Percentiles rank a stretch among this genome's conserved stretches.
phyloP scores from a whole-genome alignment of 768 basidiomycete species.

The Sporobolomyces pararoseus region DNA sequence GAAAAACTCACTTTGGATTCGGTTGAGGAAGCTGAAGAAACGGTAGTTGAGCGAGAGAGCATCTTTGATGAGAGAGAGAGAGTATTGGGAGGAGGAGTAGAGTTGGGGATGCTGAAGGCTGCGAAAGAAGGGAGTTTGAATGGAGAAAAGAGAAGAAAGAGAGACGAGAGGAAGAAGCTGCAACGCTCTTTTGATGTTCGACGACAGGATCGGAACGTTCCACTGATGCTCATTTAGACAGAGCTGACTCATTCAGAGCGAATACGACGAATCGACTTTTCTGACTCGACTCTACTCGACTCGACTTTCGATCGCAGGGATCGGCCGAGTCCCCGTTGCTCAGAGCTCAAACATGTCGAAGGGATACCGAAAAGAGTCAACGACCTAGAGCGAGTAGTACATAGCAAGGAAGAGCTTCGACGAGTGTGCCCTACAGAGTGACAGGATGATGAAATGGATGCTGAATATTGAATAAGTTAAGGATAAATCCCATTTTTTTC shows the following conservation, averaged over 20 bases:
- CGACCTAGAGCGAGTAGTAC: too few species aligned
- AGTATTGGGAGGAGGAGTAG: neutral
- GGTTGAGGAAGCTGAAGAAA: too few species aligned
- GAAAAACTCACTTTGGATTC: neutral
- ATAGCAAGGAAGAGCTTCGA: too few species aligned
- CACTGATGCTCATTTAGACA: neutral
- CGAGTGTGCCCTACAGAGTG: too few species aligned
- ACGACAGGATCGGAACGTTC: neutral
- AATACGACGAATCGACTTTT: neutral
- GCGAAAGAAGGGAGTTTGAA: neutral
- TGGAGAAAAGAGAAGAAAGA: neutral
- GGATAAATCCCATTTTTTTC: too few species aligned
- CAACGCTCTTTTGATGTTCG: neutral
- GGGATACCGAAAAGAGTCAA: neutral
- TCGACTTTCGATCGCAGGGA: slow-evolving; percentile 1
- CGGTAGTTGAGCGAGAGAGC: neutral
- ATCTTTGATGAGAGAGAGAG: neutral
- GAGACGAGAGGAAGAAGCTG: neutral
- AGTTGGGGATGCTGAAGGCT: neutral
- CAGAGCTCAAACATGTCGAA: too few species aligned
- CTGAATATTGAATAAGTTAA: too few species aligned
- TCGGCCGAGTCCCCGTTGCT: slow-evolving; percentile 15
- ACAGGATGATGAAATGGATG: too few species aligned
- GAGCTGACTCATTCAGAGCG: too few species aligned
- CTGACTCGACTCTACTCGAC: slow-evolving; percentile 15